A percentile compares a stretch with the other conserved stretches of the same genome.
Evolutionary conservation across 331 rosid species (phyloP).

Genomic region (Erythrophleum ivorense): DNA sequence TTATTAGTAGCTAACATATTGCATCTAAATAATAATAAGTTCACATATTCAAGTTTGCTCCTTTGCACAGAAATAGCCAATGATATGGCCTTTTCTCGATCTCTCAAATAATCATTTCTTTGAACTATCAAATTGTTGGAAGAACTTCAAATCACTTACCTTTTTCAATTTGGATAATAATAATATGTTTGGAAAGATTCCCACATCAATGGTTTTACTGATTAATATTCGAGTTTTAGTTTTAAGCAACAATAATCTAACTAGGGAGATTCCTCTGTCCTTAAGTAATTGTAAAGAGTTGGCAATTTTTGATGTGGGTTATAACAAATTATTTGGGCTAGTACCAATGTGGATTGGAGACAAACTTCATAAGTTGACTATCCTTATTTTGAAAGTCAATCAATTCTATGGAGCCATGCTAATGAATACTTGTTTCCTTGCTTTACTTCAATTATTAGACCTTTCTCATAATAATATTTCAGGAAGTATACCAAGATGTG

Average conservation of each 20-base stretch:
- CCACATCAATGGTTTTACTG: constrained; percentile 22
- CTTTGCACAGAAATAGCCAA: not conserved
- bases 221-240: not conserved
- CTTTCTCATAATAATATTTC: constrained; percentile 41
- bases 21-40: not conserved
- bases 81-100: not conserved
- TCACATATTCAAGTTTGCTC: not conserved
- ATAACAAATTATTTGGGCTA: constrained; percentile 35
- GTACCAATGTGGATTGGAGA: constrained; percentile 42
- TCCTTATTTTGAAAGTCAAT: constrained; percentile 33
- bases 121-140: constrained; percentile 6
- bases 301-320: constrained; percentile 37
- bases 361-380: constrained; percentile 8
- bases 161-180: constrained; percentile 36
- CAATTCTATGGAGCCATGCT: constrained; percentile 39
- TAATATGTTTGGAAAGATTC: constrained; percentile 36
- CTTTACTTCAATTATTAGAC: constrained; percentile 35
- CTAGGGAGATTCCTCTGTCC: constrained; percentile 24
- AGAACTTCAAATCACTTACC: not conserved
- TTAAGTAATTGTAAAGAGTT: not conserved
- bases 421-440: constrained; percentile 30
- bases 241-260: constrained; percentile 17
- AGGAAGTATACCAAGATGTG: constrained; percentile 39
- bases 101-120: not conserved
- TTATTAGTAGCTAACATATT: not conserved